Evolutionary conservation across 345 rosid genomes (phyloP).

Genomic region (Rhizophora mangle): DNA sequence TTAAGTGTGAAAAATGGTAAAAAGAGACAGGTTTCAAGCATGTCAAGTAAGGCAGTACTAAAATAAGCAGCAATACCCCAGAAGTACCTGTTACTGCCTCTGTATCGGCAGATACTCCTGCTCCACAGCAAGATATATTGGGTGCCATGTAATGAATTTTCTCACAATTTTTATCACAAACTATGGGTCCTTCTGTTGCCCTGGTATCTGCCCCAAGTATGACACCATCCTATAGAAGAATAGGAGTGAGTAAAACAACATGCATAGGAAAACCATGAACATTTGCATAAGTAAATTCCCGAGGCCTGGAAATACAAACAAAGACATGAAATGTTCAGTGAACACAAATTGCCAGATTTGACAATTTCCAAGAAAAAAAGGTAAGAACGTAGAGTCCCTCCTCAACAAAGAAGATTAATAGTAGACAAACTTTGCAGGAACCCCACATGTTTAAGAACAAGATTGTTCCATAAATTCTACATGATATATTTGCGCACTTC

Average conservation of each 20-base stretch:
- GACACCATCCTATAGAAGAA: constrained; percentile 67
- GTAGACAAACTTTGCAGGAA: no score
- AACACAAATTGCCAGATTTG: background rate
- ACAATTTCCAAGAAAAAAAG: background rate
- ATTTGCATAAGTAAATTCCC: background rate
- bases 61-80: background rate
- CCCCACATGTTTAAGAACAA: no score
- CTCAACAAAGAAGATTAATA: no score
- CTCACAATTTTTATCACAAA: constrained; percentile 96
- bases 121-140: constrained; percentile 95
- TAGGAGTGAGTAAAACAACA: background rate
- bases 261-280: background rate
- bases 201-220: constrained; percentile 94
- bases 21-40: background rate
- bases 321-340: background rate
- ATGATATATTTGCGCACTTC: no score
- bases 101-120: constrained; percentile 97
- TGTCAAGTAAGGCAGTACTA: background rate
- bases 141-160: constrained; percentile 99
- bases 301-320: constrained; percentile 4
- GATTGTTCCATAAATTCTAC: no score
- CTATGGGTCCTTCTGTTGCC: constrained; percentile 94
- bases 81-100: constrained; percentile 92
- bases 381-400: no score
- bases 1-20: background rate